A percentile compares a stretch with the other conserved stretches of the same genome.
Conservation (phyloP, 805 yeast genomes). For the Kazachstania psychrophila region DNA sequence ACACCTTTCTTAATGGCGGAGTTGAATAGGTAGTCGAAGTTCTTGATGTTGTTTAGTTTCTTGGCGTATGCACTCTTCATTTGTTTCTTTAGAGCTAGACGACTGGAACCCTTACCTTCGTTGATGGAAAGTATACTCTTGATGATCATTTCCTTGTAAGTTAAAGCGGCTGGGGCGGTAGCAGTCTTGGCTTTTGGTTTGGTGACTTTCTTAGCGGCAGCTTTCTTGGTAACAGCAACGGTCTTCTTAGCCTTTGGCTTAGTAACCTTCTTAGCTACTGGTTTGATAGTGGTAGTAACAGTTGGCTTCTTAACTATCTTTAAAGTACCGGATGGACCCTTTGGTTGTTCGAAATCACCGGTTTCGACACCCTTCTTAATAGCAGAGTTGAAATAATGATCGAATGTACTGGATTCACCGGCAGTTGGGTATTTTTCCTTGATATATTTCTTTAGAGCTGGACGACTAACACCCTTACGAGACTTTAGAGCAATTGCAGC, state of each 20-base stretch:
- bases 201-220: constrained; percentile 11
- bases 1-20: constrained; percentile 76
- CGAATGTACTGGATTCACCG: constrained; percentile 56
- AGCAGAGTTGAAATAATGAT: constrained; percentile 66
- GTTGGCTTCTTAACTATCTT: constrained; percentile 36
- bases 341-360: constrained; percentile 74
- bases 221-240: constrained; percentile 10
- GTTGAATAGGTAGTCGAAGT: constrained; percentile 62
- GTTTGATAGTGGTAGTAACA: constrained; percentile 8
- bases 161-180: constrained; percentile 7
- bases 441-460: constrained; percentile 77
- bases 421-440: constrained; percentile 43
- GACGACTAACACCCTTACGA: constrained; percentile 77
- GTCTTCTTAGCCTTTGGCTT: constrained; percentile 19
- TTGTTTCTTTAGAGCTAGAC: constrained; percentile 80
- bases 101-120: constrained; percentile 76
- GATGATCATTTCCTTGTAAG: constrained; percentile 29
- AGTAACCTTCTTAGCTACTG: constrained; percentile 23
- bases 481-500: constrained; percentile 57
- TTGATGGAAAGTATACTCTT: constrained; percentile 63
- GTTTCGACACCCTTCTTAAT: constrained; percentile 69
- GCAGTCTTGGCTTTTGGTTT: constrained; percentile 5
- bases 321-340: constrained; percentile 83
- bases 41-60: constrained; percentile 45
- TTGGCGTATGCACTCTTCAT: constrained; percentile 41